phyloP scores from a whole-genome alignment of 306 rosid genomes.

The Acacia melanoxylon region DNA sequence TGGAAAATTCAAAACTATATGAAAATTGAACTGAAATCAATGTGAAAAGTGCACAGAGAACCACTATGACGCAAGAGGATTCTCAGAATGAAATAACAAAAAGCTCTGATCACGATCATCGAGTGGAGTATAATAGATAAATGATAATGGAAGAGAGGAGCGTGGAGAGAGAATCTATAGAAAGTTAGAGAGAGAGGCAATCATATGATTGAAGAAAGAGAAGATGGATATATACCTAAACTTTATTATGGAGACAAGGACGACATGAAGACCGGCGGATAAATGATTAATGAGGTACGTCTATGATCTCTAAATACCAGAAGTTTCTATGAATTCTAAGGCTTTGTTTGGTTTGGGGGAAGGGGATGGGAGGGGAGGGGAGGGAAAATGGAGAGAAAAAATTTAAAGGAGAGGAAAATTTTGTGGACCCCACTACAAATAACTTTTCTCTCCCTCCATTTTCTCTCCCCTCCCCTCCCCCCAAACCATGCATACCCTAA shows the following conservation, averaged over 20 bases:
- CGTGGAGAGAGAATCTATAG: constrained; percentile 13
- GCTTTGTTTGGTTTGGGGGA: too few species aligned
- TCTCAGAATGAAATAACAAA: constrained; percentile 28
- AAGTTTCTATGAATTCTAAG: constrained; percentile 17
- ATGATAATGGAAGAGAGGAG: constrained; percentile 17
- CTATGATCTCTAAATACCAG: constrained; percentile 26
- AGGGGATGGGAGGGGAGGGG: too few species aligned
- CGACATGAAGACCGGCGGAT: not conserved
- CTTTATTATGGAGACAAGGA: constrained; percentile 34
- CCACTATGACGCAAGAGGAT: constrained; percentile 31
- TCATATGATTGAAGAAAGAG: constrained; percentile 15
- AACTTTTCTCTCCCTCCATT: too few species aligned
- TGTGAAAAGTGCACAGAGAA: constrained; percentile 6
- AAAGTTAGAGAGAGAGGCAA: not conserved
- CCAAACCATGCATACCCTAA: too few species aligned
- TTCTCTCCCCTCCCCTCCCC: too few species aligned
- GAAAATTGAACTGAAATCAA: constrained; percentile 1
- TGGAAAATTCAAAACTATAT: not conserved
- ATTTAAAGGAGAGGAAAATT: too few species aligned
- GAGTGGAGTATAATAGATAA: constrained; percentile 6
- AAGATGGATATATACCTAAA: constrained; percentile 30
- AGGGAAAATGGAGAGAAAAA: too few species aligned
- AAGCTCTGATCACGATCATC: constrained; percentile 18
- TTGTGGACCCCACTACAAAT: too few species aligned
- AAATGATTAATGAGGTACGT: constrained; percentile 14